phyloP scores from a whole-genome alignment of 2,329 filamentous ascomycete species.

The Colletotrichum acutatum region DNA sequence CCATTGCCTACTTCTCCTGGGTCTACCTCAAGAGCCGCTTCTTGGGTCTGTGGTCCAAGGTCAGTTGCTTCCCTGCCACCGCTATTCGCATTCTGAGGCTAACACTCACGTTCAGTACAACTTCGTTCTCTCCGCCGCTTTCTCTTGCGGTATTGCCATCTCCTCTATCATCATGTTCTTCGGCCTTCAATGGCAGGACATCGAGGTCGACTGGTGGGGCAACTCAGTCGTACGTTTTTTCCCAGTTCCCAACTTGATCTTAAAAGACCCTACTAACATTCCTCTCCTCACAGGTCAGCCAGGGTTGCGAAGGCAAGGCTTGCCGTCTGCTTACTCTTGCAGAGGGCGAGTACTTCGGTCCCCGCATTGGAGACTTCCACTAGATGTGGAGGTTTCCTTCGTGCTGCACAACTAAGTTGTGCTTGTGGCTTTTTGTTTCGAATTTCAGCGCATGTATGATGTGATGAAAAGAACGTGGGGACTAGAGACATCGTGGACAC shows the following conservation, averaged over 20 bases:
- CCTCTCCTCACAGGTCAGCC: not conserved
- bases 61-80: conserved; percentile 38
- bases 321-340: conserved; percentile 40
- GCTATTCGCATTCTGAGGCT: not conserved
- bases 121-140: conserved; percentile 59
- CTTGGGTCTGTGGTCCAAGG: conserved; percentile 61
- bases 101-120: conserved; percentile 49
- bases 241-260: not conserved
- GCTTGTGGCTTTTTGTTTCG: not conserved
- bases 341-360: conserved; percentile 47
- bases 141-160: conserved; percentile 57
- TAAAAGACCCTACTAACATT: not conserved
- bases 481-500: not conserved
- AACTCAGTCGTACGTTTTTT: conserved; percentile 42
- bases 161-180: conserved; percentile 61
- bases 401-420: not conserved
- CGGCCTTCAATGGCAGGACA: conserved; percentile 51
- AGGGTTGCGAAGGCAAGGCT: conserved; percentile 42
- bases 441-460: conserved; percentile 11
- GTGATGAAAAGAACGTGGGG: conserved; percentile 7
- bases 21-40: conserved; percentile 57
- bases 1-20: conserved; percentile 60
- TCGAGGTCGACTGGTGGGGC: conserved; percentile 58
- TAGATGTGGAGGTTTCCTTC: not conserved
- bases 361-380: conserved; percentile 37